Base-by-base conservation (phyloP, 2,329 filamentous ascomycete species). In the Colletotrichum lini region DNA sequence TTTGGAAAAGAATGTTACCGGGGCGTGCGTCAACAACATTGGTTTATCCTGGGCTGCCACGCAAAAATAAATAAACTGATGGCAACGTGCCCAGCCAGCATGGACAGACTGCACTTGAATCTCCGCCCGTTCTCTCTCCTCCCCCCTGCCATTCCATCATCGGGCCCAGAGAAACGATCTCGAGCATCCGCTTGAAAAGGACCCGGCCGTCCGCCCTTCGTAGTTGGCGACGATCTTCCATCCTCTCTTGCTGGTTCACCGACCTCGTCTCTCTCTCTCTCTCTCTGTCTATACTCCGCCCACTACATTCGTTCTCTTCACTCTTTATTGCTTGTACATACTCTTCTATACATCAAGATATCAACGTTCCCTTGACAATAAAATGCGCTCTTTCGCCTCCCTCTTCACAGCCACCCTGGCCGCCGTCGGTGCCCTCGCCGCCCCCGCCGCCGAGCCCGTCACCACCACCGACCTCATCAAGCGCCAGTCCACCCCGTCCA, bases 401-500 rank as follows among this genome's bases (percentile, higher is more conserved):
- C 30, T 72, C 49, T 72, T 73, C 58, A 67, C 63, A 30, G 70
- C 60, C 44, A 50, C 58, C 40, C 47, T 73, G 47, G 73, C 71
- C 57, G 61, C 57, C 62, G 65, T 67, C 58, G 65, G 69, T 47
- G 64, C 65, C 10, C 67, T 71, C 44, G 73, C 67, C 13, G 67
- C 64, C 44, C 67, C 71, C 8, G 56, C 67, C n/a, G 52, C 59
- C 70, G 63, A 56, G 56, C 50, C 59, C 38, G 42, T 56, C 35
- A 67, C 47, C 21, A 63, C 42, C 10, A 53, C 44, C 35, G 54
- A 65, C 21, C 66, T 73, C 5, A 45, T 59, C 56, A 67, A 74
- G 66, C 59, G 69, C 21, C 56, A 65, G 30, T 72, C 72, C 6
- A 73, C 72, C 18, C 79, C 84, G 52, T 83, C 56, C 49, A 52